phyloP scores from a whole-genome alignment of 306 rosid species.

The Trifolium repens region DNA sequence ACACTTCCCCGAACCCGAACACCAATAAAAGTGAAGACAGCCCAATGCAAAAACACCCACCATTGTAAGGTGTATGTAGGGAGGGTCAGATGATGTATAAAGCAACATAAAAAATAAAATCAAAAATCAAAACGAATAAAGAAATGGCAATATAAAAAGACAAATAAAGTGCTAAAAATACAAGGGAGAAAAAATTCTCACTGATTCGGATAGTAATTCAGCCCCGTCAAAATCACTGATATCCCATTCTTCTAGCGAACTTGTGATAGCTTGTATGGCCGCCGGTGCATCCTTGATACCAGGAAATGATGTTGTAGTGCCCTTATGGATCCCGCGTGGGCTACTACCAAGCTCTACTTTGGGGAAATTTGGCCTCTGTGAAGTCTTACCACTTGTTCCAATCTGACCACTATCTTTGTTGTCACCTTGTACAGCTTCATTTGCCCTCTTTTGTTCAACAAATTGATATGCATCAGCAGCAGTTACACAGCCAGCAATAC shows the following conservation, averaged over 20 bases:
- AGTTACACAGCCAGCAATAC: constrained; percentile 76
- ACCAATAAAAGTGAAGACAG: not conserved
- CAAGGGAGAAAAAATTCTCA: constrained; percentile 47
- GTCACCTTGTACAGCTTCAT: constrained; percentile 53
- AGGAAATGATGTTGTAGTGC: constrained; percentile 46
- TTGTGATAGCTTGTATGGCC: constrained; percentile 45
- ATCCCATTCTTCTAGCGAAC: constrained; percentile 73
- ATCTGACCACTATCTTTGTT: constrained; percentile 57
- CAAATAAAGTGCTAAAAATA: not conserved
- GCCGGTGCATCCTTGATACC: constrained; percentile 49
- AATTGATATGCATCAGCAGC: constrained; percentile 63
- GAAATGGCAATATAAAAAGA: not conserved
- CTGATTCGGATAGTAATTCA: constrained; percentile 73
- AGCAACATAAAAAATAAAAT: not conserved
- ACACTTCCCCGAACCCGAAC: not conserved
- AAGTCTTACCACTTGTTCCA: constrained; percentile 53
- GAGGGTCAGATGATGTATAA: not conserved
- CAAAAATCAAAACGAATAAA: not conserved
- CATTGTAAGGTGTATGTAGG: not conserved
- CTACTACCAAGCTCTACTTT: constrained; percentile 61
- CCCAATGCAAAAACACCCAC: not conserved
- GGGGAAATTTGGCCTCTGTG: constrained; percentile 44
- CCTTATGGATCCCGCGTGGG: constrained; percentile 47
- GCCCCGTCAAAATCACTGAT: constrained; percentile 63
- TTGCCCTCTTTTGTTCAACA: constrained; percentile 60